Conservation (phyloP, 148 eudicot genomes). For the Camellia granthamiana region DNA sequence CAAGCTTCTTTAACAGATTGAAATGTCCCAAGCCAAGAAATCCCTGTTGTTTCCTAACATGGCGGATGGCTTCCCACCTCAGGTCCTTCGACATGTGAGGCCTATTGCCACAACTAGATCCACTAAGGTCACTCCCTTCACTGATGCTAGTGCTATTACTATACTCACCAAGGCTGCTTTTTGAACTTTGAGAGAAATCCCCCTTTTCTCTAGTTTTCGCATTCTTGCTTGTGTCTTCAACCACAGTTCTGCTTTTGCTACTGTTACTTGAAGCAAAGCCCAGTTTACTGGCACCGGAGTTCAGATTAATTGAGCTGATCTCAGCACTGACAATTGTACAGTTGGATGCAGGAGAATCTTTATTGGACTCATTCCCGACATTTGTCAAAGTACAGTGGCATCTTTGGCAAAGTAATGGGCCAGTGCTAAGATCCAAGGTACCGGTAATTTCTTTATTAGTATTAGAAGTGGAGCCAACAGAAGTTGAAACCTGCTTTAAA, state of each 20-base stretch:
- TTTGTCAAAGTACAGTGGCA: conserved; percentile 73
- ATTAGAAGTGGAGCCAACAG: conserved; percentile 30
- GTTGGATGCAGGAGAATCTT: conserved; percentile 33
- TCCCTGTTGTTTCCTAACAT: conserved; percentile 60
- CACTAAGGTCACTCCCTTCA: conserved; percentile 74
- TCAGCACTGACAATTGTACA: conserved; percentile 34
- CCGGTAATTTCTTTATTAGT: conserved; percentile 33
- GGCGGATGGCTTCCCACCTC: conserved; percentile 80
- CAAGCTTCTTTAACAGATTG: conserved; percentile 85
- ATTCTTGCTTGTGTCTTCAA: conserved; percentile 32
- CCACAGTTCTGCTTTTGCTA: conserved; percentile 27
- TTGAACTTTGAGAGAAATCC: conserved; percentile 73
- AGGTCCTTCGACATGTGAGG: conserved; percentile 95
- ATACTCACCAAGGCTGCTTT: conserved; percentile 71
- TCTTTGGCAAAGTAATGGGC: conserved; percentile 68
- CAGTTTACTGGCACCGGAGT: conserved; percentile 36
- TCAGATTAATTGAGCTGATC: conserved; percentile 29
- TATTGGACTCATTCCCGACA: conserved; percentile 36
- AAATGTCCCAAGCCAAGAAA: conserved; percentile 68
- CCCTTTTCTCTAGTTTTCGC: conserved; percentile 45
- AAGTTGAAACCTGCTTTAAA: conserved; percentile 37
- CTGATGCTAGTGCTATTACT: conserved; percentile 75
- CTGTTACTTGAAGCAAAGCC: conserved; percentile 29
- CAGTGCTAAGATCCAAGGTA: conserved; percentile 35
- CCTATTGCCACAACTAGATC: conserved; percentile 66